Evolutionary conservation across 164 flowering plant genomes (phyloP).

Genomic region (Berberis vulgaris): DNA sequence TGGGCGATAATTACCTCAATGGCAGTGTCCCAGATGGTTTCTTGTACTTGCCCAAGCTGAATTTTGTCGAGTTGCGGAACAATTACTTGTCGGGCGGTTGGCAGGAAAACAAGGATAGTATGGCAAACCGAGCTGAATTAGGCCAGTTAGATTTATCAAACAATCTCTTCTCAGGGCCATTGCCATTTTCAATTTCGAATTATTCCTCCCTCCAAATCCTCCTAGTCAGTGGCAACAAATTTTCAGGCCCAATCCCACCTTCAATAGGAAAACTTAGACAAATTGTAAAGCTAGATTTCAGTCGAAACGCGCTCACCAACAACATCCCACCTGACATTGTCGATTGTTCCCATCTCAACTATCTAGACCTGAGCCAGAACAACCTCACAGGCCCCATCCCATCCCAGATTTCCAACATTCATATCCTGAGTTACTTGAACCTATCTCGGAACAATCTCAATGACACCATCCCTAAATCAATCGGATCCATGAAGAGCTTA

Average conservation of each 20-base stretch:
- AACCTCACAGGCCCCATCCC: conserved; percentile 75
- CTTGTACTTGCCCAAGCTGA: conserved; percentile 68
- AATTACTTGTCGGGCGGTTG: conserved; percentile 62
- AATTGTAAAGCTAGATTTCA: conserved; percentile 57
- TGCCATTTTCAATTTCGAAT: conserved; percentile 63
- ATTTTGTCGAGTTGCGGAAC: conserved; percentile 60
- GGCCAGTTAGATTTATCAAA: conserved; percentile 61
- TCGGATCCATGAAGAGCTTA: conserved; percentile 81
- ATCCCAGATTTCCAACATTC: conserved; percentile 43
- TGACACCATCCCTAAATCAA: conserved; percentile 53
- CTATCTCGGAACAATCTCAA: conserved; percentile 69
- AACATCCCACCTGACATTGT: conserved; percentile 65
- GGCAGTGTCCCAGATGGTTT: conserved; percentile 77
- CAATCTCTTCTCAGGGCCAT: conserved; percentile 60
- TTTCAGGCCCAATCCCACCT: conserved; percentile 62
- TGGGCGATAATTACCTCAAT: conserved; percentile 84
- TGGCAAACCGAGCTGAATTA: conserved; percentile 33
- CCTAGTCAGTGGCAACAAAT: conserved; percentile 48
- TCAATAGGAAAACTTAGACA: conserved; percentile 52
- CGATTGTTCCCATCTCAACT: conserved; percentile 48
- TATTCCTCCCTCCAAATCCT: conserved; percentile 64
- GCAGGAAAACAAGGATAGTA: conserved; percentile 37
- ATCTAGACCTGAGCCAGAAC: conserved; percentile 80
- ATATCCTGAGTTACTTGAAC: conserved; percentile 69
- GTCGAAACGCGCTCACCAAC: conserved; percentile 48